Percentiles rank a stretch among this genome's conserved stretches.
These are phyloP conservation scores for Lithospermum erythrorhizon DNA, from an alignment of 257 asterid species.

Conservation along the genomic window DNA sequence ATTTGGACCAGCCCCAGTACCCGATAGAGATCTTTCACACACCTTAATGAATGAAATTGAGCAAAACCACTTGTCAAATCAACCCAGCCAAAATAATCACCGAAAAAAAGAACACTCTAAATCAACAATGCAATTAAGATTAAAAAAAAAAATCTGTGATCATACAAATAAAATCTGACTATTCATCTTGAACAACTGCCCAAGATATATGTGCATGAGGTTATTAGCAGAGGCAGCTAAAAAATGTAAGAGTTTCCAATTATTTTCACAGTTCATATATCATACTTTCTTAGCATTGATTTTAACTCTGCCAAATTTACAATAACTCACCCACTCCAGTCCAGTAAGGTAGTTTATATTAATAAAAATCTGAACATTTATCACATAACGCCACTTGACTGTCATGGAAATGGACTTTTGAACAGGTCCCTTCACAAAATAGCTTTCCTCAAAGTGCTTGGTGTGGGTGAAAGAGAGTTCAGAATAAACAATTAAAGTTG, in stretches of 20 bases:
- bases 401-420: too few relatives aligned
- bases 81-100: neutral
- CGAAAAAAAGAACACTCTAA: neutral
- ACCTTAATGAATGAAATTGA: slow-evolving; percentile 31
- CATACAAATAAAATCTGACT: too few relatives aligned
- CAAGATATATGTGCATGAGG: too few relatives aligned
- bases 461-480: neutral
- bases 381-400: neutral
- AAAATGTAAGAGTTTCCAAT: neutral
- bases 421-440: too few relatives aligned
- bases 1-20: slow-evolving; percentile 80
- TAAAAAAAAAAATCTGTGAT: neutral
- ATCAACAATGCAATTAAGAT: neutral
- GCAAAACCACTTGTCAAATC: slow-evolving; percentile 5
- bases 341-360: neutral
- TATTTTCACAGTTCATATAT: neutral
- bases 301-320: neutral
- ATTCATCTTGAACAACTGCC: too few relatives aligned
- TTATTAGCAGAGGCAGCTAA: neutral
- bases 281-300: neutral
- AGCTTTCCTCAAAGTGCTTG: neutral
- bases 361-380: too few relatives aligned
- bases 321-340: neutral
- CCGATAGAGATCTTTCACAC: slow-evolving; percentile 90
- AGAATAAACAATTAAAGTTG: too few relatives aligned